Base-by-base conservation (phyloP, 768 basidiomycete species). In the Termitomyces sp. region DNA sequence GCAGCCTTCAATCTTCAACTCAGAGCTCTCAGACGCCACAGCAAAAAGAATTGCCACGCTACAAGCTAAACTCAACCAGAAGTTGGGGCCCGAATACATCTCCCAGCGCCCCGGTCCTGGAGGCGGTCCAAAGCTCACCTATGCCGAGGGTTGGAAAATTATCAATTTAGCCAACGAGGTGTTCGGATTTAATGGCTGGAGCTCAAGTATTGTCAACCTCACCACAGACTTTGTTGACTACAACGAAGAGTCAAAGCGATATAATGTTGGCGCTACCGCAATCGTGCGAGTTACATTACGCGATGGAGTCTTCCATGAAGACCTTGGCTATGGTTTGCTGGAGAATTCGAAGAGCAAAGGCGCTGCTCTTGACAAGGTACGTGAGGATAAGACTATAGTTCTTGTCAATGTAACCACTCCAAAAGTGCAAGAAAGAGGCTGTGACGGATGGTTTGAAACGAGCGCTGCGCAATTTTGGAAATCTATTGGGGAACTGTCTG, bases 81-180 rank as follows among this genome's bases (percentile, higher is more conserved):
- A 88, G 62, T 84, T 99, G 19, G 97, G 97, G 2, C 97, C 97
- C 1, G 97, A 98, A 72, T 97, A 82, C 64, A 81, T 99, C 53
- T 93, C 90, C 2, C 86, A 88, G 60, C 78, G 97, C 15, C 87
- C 90, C 7, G 95, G 96, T 4, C 93, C 91, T 2, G 88, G 87
- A 17, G 89, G 88, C 41, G 91, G 90, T 3, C 80, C 82, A 15
- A 97, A 95, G 68, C 74, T 99, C 45, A 94, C 88, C 15, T 98
- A 99, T 65, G 88, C 89, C 1, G 96, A 98, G 67, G 97, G 96
- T 0, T 98, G 96, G 96, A 95, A 93, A 72, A 87, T 94, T 37
- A 97, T 99, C 70, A 96, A 95, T 65, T 79, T 99, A 22, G 97
- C 96, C 2, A 99, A 99, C 67, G 96, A 99, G 60, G 90, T 98